Evolutionary conservation across 2,329 filamentous ascomycete genomes (phyloP), one percentile per base, ranked within the genome.

Genomic region (Pestalotiopsis sp.): DNA sequence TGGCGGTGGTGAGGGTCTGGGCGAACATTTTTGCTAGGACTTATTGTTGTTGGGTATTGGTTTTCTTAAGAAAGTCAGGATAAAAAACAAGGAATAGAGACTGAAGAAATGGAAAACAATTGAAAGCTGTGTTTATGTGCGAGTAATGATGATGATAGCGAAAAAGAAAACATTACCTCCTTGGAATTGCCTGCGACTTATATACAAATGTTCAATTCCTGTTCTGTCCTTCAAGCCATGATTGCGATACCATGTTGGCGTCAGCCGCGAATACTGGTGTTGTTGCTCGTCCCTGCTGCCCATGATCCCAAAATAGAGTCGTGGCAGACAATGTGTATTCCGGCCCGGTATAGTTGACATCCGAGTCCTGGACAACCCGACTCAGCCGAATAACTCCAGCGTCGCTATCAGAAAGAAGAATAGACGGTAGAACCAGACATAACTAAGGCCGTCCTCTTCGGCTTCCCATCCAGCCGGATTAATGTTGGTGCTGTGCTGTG

Each of bases 11-110:
- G 68, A 79, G 23, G 49, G 74, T 73, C 67, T 77, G 78, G 66
- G 76, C 70, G 71, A 79, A 73, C 79, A 81, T 81, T 64, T 67
- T 79, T 36, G 31, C 31, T 36, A 31, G n/a, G 31, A 45, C n/a
- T 17, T 27, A 17, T 60, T 56, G 52, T 59, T 65, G 11, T 9
- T n/a, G 31, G n/a, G 36, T n/a, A 13, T 23, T 66, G 11, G 11
- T n/a, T 39, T 23, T 66, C 23, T 7, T 17, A 57, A 60, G 25
- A 7, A 60, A 60, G 6, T 27, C 12, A 17, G 45, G n/a, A 13
- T 31, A 31, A 9, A 3, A 45, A 38, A 23, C 36, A 36, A 45
- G 17, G 36, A 12, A 64, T 11, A 17, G 31, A 36, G 41, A 64
- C 38, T 58, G 12, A 27, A 25, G 17, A 20, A 58, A 64, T 36